Percentiles rank a stretch among this genome's conserved stretches.
Conservation (phyloP, 2,329 filamentous ascomycete species). For the Fusarium robinianum region DNA sequence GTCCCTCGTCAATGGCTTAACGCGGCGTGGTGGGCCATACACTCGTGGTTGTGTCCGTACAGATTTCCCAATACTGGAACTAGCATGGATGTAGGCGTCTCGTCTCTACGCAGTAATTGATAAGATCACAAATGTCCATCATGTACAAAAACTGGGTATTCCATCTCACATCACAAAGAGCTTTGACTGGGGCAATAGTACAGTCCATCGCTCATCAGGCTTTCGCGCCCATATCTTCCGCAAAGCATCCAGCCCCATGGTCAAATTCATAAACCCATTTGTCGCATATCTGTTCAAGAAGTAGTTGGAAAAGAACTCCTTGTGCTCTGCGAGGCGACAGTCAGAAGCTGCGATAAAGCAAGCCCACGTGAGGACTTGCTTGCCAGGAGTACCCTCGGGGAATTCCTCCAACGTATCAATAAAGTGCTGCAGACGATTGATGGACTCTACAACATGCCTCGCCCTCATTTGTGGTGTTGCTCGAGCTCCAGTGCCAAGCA, state of each 20-base stretch:
- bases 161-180: conserved; percentile 37
- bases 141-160: too few species aligned
- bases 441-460: too few species aligned
- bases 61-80: too few species aligned
- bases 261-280: conserved; percentile 34
- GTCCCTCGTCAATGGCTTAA: too few species aligned
- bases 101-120: too few species aligned
- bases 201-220: conserved; percentile 33
- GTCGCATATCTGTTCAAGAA: conserved; percentile 18
- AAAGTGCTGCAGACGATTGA: conserved; percentile 32
- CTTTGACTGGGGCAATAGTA: conserved; percentile 28
- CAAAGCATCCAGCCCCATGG: conserved; percentile 29
- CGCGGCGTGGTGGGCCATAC: too few species aligned
- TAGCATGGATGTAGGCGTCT: too few species aligned
- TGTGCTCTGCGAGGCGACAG: conserved; percentile 34
- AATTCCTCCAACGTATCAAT: conserved; percentile 30
- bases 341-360: conserved; percentile 36
- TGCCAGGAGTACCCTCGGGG: conserved; percentile 23
- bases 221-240: conserved; percentile 31
- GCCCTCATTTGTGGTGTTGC: too few species aligned
- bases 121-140: too few species aligned
- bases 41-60: too few species aligned
- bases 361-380: conserved; percentile 36
- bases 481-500: conserved; percentile 7
- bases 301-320: conserved; percentile 29